phyloP scores from a whole-genome alignment of 352 stramenopile species.

The Globisporangium carolinianum region DNA sequence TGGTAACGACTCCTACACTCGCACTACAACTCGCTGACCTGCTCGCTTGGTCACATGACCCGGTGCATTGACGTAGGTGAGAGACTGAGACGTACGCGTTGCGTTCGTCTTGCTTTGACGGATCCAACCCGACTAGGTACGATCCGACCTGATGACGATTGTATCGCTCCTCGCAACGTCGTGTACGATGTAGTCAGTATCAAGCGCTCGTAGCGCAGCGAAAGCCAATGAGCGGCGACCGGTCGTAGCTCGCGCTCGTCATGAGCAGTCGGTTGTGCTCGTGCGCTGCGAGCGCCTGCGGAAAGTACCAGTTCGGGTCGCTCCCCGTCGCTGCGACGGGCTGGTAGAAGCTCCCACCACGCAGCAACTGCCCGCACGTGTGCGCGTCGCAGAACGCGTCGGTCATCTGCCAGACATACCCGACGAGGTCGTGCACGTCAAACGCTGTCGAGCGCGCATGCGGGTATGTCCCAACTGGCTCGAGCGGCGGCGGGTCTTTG shows the following conservation, averaged over 20 bases:
- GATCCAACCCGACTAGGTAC: too few species aligned
- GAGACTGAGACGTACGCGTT: too few species aligned
- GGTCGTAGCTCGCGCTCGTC: conserved; percentile 67
- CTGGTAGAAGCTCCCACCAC: conserved; percentile 68
- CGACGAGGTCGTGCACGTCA: conserved; percentile 68
- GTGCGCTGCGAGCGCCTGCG: conserved; percentile 42
- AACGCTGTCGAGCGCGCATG: conserved; percentile 35
- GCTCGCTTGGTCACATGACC: too few species aligned
- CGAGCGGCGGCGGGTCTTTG: conserved; percentile 32
- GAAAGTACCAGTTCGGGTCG: conserved; percentile 87
- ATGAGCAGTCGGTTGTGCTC: conserved; percentile 78
- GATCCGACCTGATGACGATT: too few species aligned
- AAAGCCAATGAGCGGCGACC: conserved; percentile 68
- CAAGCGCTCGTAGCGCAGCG: conserved; percentile 44
- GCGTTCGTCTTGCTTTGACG: too few species aligned
- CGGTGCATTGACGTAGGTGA: too few species aligned
- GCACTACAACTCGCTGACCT: too few species aligned
- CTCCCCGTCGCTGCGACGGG: conserved; percentile 55
- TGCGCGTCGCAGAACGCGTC: conserved; percentile 76
- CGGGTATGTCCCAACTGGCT: conserved; percentile 44
- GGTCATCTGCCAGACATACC: conserved; percentile 85
- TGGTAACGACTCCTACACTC: too few species aligned
- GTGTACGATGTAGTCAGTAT: too few species aligned
- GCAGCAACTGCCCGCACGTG: conserved; percentile 73
- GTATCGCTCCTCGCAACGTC: too few species aligned